Conservation (phyloP, 2,329 filamentous ascomycete genomes). For the Colletotrichum salicis region DNA sequence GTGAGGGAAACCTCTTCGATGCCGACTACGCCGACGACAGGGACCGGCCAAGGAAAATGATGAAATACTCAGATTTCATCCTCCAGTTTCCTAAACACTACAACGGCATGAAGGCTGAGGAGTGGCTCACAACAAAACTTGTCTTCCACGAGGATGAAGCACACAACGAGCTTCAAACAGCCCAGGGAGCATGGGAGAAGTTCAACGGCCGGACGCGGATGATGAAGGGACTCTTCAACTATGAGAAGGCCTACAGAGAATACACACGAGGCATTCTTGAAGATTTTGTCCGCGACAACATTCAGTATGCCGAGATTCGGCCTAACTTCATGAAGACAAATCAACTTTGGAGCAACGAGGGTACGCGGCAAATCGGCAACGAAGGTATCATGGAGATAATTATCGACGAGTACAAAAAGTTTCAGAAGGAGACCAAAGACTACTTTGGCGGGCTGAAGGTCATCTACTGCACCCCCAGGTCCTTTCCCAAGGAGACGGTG, state of each 20-base stretch:
- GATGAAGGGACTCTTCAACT: constrained; percentile 79
- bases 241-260: constrained; percentile 68
- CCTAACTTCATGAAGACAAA: constrained; percentile 76
- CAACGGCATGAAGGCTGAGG: constrained; percentile 45
- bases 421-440: constrained; percentile 50
- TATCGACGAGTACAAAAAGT: constrained; percentile 62
- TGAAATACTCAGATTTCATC: constrained; percentile 56
- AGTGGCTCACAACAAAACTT: constrained; percentile 72
- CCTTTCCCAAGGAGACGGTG: constrained; percentile 62
- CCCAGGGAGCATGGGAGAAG: constrained; percentile 65
- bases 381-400: constrained; percentile 70
- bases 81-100: constrained; percentile 45
- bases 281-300: constrained; percentile 71
- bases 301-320: constrained; percentile 78
- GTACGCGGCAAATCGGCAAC: constrained; percentile 62
- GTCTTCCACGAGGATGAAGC: constrained; percentile 70
- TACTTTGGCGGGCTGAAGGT: constrained; percentile 75
- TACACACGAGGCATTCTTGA: constrained; percentile 71
- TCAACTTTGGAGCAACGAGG: constrained; percentile 69
- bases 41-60: constrained; percentile 42
- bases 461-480: constrained; percentile 76
- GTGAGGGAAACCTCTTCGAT: constrained; percentile 60
- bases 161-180: constrained; percentile 61
- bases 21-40: constrained; percentile 53
- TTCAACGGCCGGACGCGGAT: constrained; percentile 77